A percentile compares a stretch with the other conserved stretches of the same genome.
phyloP scores from a whole-genome alignment of 345 rosid genomes.

The Balakata baccata region DNA sequence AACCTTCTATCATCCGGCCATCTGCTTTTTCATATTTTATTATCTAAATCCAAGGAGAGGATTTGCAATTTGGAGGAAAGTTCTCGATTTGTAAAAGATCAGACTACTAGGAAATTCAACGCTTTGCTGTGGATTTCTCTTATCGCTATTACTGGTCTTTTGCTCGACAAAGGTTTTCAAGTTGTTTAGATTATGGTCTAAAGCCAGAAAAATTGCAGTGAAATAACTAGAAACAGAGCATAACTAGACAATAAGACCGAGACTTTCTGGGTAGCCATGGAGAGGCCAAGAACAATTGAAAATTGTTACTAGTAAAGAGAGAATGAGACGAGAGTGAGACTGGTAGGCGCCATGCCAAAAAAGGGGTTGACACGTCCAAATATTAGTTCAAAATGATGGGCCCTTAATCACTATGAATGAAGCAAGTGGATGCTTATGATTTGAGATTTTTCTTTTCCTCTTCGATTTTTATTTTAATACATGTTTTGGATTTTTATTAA shows the following conservation, averaged over 20 bases:
- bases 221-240: constrained; percentile 32
- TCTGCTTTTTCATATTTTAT: too few species aligned
- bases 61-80: constrained; percentile 2
- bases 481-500: too few species aligned
- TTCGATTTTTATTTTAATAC: too few species aligned
- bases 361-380: constrained; percentile 34
- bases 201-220: constrained; percentile 35
- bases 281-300: neutral
- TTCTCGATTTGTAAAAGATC: constrained; percentile 26
- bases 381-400: constrained; percentile 21
- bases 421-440: neutral
- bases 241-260: neutral
- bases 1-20: too few species aligned
- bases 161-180: constrained; percentile 28
- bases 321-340: too few species aligned
- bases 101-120: constrained; percentile 48
- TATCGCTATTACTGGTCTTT: constrained; percentile 33
- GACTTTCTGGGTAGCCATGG: constrained; percentile 32
- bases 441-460: neutral
- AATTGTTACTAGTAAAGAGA: neutral
- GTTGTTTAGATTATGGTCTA: constrained; percentile 42
- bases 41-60: too few species aligned
- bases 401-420: neutral
- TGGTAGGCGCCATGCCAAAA: constrained; percentile 40
- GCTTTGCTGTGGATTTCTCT: constrained; percentile 58